Base-by-base conservation (phyloP, 2,329 filamentous ascomycete species). In the Phoma sp. region DNA sequence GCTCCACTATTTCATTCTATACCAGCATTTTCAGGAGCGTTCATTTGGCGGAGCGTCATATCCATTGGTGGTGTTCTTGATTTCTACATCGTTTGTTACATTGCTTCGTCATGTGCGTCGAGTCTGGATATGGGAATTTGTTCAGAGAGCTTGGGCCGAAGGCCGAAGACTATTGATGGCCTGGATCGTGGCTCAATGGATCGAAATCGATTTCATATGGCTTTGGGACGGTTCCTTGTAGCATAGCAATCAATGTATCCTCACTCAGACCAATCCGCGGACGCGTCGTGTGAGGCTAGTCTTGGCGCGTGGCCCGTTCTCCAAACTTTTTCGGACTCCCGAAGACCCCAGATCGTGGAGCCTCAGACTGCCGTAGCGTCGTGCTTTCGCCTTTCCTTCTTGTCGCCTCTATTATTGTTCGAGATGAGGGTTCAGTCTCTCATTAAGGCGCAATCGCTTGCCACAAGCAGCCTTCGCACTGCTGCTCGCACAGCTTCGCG, bases 11-110 rank as follows among this genome's bases (percentile, higher is more conserved):
- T 32, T 39, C 33, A 25, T 47, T 30, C 39, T 55, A 56, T 58
- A 60, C 59, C 49, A 67, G 70, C 70, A 73, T 74, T 73, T 72
- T 60, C 67, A 59, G 70, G 70, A 72, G 70, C 71, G 64, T 61
- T 61, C 64, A 61, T 62, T 62, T 63, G 62, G 62, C 47, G 59
- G 53, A 65, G 57, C 53, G 65, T 67, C 59, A 67, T 66, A 64
- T 62, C 57, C 64, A 67, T 65, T 60, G 59, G 56, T 43, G 62
- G 67, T 67, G 65, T 64, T 67, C 49, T 60, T 61, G 59, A 61
- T 54, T 57, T 42, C 10, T 15, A 46, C 28, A 29, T n/a, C 21
- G 30, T 47, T 53, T 58, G 47, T 45, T 48, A 51, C 36, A 53
- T 50, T 37, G 42, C 28, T 48, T 28, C 40, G 26, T 15, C 30